Evolutionary conservation across 1,284 basidiomycete genomes (phyloP).

Genomic region (Trichosporon sp.): DNA sequence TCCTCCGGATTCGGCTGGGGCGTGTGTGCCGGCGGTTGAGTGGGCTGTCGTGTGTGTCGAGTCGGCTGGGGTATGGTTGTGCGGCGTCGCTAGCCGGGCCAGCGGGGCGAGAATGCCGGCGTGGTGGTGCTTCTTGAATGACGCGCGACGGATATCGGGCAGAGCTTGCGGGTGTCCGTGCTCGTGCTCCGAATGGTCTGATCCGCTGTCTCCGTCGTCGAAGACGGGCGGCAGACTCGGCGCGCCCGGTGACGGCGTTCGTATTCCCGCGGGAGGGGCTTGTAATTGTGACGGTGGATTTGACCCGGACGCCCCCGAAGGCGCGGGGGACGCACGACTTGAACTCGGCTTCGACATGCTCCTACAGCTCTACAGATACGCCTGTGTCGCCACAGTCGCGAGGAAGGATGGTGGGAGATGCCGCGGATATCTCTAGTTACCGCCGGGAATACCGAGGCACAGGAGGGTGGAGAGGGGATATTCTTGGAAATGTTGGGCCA

Average conservation of each 20-base stretch:
- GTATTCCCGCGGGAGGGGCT: background rate
- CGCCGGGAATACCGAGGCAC: background rate
- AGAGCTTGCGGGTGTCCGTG: slow-evolving; percentile 8
- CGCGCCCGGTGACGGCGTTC: background rate
- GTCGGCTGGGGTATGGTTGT: background rate
- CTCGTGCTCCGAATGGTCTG: slow-evolving; percentile 13
- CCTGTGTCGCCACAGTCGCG: background rate
- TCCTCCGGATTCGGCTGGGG: background rate
- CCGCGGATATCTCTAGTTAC: background rate
- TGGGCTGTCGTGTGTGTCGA: background rate
- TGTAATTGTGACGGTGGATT: background rate
- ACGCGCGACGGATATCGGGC: background rate
- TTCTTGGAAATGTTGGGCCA: background rate
- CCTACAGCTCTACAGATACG: slow-evolving; percentile 11
- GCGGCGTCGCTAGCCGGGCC: background rate
- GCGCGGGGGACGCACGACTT: background rate
- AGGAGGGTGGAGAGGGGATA: background rate
- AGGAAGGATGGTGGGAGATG: background rate
- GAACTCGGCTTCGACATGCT: background rate
- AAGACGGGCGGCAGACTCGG: slow-evolving; percentile 11
- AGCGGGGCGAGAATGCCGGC: background rate
- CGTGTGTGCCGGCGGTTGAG: slow-evolving; percentile 4
- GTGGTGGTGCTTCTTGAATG: background rate
- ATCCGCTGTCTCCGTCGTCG: background rate
- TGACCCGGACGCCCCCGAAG: background rate